Evolutionary conservation across 1,284 basidiomycete genomes (phyloP).

Genomic region (Sporisorium reilianum): DNA sequence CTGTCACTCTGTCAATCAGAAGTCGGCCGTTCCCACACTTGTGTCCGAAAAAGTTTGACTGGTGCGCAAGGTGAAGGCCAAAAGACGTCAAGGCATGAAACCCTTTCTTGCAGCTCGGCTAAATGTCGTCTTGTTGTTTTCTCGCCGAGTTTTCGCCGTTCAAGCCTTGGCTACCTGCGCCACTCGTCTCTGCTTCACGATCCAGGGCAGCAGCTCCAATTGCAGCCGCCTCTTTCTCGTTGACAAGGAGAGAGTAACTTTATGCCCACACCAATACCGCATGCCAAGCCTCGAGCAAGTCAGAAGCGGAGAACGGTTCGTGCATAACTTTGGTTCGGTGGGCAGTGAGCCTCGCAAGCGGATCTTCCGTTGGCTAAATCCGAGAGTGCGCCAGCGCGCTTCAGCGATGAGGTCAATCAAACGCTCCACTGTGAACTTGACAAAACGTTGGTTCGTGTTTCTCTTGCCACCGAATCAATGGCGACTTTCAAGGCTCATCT

Average conservation of each 20-base stretch:
- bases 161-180: background rate
- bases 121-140: conserved; percentile 7
- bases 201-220: background rate
- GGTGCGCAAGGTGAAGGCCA: background rate
- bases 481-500: background rate
- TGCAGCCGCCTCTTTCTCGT: background rate
- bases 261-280: background rate
- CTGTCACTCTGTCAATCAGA: background rate
- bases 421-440: background rate
- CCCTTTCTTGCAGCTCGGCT: conserved; percentile 16
- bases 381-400: background rate
- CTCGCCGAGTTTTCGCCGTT: conserved; percentile 26
- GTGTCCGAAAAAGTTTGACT: conserved; percentile 1
- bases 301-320: conserved; percentile 4
- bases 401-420: background rate
- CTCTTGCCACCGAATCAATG: background rate
- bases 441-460: background rate
- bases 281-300: conserved; percentile 5
- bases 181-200: background rate
- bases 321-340: background rate
- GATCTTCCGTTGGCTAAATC: conserved; percentile 1
- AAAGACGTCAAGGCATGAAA: conserved; percentile 6
- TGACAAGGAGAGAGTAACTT: background rate
- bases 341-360: background rate
- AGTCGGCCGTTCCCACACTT: background rate